phyloP scores from a whole-genome alignment of 129 eudicot species.

The Saposhnikovia divaricata region DNA sequence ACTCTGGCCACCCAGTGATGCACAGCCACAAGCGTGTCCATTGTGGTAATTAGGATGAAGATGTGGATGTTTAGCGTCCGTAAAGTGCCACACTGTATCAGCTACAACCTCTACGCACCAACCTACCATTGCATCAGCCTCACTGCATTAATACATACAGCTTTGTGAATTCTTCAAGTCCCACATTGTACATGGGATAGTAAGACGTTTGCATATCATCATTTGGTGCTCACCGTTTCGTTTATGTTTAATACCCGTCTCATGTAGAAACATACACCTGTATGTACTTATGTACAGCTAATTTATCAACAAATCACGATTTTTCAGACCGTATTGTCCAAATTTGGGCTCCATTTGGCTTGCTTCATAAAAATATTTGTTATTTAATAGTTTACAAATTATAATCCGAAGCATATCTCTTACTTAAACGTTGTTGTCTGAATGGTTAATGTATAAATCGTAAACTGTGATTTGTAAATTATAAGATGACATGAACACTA shows the following conservation, averaged over 20 bases:
- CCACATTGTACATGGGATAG: background rate
- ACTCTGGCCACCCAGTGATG: background rate
- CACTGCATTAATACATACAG: background rate
- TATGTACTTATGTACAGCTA: no score
- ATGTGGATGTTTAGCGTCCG: background rate
- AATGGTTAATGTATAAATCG: no score
- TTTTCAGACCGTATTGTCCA: no score
- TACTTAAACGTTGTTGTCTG: no score
- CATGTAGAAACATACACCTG: no score
- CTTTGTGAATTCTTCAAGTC: background rate
- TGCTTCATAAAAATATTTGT: no score
- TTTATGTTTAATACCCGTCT: background rate
- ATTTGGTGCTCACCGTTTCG: background rate
- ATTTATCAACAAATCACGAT: no score
- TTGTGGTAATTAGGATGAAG: background rate
- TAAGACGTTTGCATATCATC: background rate
- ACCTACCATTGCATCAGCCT: background rate
- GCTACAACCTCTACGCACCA: background rate
- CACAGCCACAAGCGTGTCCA: slow-evolving; percentile 3
- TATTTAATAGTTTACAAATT: no score
- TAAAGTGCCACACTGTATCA: background rate
- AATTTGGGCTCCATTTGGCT: no score
- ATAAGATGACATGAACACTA: no score
- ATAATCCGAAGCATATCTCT: no score
- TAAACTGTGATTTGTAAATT: no score